Percentiles rank a stretch among this genome's conserved stretches.
phyloP scores from a whole-genome alignment of 352 stramenopile species.

The Phytophthora multivora region DNA sequence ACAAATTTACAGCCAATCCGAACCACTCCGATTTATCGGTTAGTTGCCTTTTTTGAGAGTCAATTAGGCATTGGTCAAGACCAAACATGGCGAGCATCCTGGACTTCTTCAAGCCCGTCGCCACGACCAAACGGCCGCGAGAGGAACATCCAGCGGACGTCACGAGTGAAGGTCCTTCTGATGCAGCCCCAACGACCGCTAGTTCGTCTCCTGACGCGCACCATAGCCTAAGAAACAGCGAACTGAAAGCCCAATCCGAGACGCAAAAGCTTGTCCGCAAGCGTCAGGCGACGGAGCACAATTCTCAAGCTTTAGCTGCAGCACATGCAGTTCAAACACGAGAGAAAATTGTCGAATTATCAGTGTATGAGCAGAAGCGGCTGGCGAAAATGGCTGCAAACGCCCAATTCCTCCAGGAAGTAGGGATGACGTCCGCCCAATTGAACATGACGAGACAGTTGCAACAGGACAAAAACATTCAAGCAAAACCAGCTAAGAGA shows the following conservation, averaged over 20 bases:
- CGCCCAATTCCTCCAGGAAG: conserved; percentile 44
- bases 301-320: not conserved
- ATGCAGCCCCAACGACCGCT: not conserved
- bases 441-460: conserved; percentile 25
- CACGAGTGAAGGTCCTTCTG: not conserved
- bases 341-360: conserved; percentile 16
- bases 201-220: not conserved
- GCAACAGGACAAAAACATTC: not conserved
- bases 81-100: conserved; percentile 29
- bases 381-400: conserved; percentile 46
- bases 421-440: conserved; percentile 42
- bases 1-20: conserved; percentile 7
- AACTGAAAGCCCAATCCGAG: not conserved
- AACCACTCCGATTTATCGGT: not conserved
- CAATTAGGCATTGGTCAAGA: not conserved
- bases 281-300: not conserved
- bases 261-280: conserved; percentile 2
- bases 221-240: not conserved
- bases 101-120: conserved; percentile 35
- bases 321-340: not conserved
- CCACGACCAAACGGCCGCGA: conserved; percentile 5
- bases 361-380: conserved; percentile 55
- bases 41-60: no score
- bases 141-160: not conserved
- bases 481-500: conserved; percentile 1